Conservation (phyloP, 768 basidiomycete genomes). For the Collybiopsis luxurians region DNA sequence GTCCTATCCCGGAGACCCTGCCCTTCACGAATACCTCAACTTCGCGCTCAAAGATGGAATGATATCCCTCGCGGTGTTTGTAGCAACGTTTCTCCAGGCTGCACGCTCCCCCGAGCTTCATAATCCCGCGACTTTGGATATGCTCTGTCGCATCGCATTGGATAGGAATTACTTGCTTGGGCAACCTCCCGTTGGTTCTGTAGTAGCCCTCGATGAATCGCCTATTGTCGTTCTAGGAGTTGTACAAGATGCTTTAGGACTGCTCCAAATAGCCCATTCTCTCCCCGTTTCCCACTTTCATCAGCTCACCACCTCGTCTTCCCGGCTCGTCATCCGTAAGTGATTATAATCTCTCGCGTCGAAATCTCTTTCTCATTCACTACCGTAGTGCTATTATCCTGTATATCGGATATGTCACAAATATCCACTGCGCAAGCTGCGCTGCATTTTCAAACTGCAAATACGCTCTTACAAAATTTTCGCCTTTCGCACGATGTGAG, state of each 20-base stretch:
- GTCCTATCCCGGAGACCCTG: slow-evolving; percentile 67
- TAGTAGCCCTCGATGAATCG: slow-evolving; percentile 50
- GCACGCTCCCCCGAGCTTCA: slow-evolving; percentile 64
- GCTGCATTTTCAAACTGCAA: slow-evolving; percentile 45
- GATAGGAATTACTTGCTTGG: slow-evolving; percentile 63
- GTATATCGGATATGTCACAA: slow-evolving; percentile 58
- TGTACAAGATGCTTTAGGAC: slow-evolving; percentile 57
- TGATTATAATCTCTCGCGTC: neutral
- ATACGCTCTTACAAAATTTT: slow-evolving; percentile 49
- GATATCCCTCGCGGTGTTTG: slow-evolving; percentile 57
- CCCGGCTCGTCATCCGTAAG: slow-evolving; percentile 50
- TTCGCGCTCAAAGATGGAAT: slow-evolving; percentile 54
- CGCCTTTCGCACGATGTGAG: slow-evolving; percentile 52
- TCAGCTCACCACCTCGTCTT: slow-evolving; percentile 53
- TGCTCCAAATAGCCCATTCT: slow-evolving; percentile 56
- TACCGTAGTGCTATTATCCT: slow-evolving; percentile 48
- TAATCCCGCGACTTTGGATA: slow-evolving; percentile 62
- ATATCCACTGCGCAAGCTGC: slow-evolving; percentile 61
- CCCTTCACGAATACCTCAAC: slow-evolving; percentile 64
- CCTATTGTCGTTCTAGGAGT: slow-evolving; percentile 48
- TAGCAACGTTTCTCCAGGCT: slow-evolving; percentile 65
- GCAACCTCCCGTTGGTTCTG: slow-evolving; percentile 48
- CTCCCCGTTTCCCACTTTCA: slow-evolving; percentile 58
- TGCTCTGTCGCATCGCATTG: slow-evolving; percentile 63
- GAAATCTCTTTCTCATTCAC: neutral